A percentile compares a stretch with the other conserved stretches of the same genome.
phyloP scores from a whole-genome alignment of 2,329 filamentous ascomycete genomes.

The Aspergillus fructus region DNA sequence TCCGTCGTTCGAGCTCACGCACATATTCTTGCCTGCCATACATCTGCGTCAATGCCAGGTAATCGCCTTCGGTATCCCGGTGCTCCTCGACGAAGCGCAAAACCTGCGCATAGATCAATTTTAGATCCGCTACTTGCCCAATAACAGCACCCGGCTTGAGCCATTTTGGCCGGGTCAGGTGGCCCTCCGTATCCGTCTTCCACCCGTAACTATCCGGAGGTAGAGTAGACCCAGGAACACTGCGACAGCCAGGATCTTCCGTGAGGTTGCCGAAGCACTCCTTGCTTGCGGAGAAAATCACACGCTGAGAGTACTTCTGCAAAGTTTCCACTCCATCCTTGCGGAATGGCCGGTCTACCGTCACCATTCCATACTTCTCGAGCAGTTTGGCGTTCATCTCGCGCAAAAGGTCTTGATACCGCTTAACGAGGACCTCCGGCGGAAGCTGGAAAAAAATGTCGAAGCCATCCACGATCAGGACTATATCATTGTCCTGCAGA shows the following conservation, averaged over 20 bases:
- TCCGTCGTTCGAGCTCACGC: constrained; percentile 43
- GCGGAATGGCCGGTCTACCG: constrained; percentile 21
- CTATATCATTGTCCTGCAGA: constrained; percentile 59
- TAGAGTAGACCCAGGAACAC: constrained; percentile 53
- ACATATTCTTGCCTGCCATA: constrained; percentile 55
- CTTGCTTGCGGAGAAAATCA: constrained; percentile 58
- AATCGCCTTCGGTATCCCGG: constrained; percentile 38
- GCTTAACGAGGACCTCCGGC: constrained; percentile 60
- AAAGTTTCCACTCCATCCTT: constrained; percentile 23
- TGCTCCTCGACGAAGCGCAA: constrained; percentile 37
- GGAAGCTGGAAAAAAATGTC: constrained; percentile 67
- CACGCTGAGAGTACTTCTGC: constrained; percentile 51
- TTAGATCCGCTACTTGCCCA: constrained; percentile 52
- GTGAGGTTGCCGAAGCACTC: constrained; percentile 47
- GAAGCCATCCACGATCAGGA: constrained; percentile 63
- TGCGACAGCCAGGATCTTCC: constrained; percentile 52
- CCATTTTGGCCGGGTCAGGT: constrained; percentile 48
- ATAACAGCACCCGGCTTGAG: constrained; percentile 52
- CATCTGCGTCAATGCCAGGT: constrained; percentile 52
- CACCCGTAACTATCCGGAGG: constrained; percentile 50
- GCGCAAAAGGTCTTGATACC: constrained; percentile 59
- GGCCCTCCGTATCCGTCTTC: constrained; percentile 41
- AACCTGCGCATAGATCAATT: constrained; percentile 46
- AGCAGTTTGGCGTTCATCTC: constrained; percentile 54
- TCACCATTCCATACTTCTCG: constrained; percentile 47